Conservation (phyloP, 202 grass and related monocot species). For the Digitaria exilis region DNA sequence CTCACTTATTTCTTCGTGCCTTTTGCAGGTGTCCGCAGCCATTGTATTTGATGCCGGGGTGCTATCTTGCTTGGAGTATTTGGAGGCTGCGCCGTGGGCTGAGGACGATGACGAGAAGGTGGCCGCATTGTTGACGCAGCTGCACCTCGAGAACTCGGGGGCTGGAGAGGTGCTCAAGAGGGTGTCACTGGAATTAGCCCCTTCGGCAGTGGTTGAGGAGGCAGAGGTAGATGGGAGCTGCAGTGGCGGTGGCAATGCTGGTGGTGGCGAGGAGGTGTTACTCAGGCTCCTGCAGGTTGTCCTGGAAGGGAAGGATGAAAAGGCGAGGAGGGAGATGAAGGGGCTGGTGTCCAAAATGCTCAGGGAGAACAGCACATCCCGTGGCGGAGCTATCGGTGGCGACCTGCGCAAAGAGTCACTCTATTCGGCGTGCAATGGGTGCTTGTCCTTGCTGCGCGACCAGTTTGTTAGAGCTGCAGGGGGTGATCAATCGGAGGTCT, state of each 20-base stretch:
- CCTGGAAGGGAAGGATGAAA: conserved; percentile 95
- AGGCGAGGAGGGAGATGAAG: conserved; percentile 97
- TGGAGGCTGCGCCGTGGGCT: conserved; percentile 89
- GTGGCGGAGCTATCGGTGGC: conserved; percentile 45
- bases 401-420: conserved; percentile 94
- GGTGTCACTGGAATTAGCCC: conserved; percentile 75
- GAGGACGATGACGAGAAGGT: conserved; percentile 99
- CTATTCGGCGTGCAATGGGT: conserved; percentile 80
- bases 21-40: conserved; percentile 80
- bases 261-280: conserved; percentile 76
- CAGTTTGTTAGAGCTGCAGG: conserved; percentile 62
- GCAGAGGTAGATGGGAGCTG: conserved; percentile 43
- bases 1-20: too few species aligned
- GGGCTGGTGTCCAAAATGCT: conserved; percentile 98
- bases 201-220: conserved; percentile 51
- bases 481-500: conserved; percentile 55
- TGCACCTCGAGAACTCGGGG: conserved; percentile 78
- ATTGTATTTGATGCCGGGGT: conserved; percentile 92
- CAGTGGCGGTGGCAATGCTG: conserved; percentile 30
- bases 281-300: conserved; percentile 91
- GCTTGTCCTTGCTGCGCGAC: conserved; percentile 61
- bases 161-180: conserved; percentile 91
- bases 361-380: conserved; percentile 69
- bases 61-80: conserved; percentile 76
- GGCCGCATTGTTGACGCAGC: conserved; percentile 73